These are phyloP conservation scores for Thelonectria rubi DNA, from an alignment of 2,329 filamentous ascomycete genomes.

Conservation along the genomic window DNA sequence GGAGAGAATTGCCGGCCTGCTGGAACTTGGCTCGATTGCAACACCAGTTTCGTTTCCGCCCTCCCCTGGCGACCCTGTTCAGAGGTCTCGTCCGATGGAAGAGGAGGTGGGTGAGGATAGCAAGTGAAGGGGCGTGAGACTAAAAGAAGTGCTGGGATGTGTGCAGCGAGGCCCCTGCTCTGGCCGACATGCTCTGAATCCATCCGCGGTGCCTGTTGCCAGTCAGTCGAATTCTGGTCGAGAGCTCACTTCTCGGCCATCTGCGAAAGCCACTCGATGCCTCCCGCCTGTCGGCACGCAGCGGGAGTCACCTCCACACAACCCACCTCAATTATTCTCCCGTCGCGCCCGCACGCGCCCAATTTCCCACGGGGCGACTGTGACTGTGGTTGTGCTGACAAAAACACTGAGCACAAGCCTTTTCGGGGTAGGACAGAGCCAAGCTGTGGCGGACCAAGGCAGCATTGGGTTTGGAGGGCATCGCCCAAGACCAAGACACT, in stretches of 20 bases:
- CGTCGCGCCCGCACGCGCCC: constrained; percentile 22
- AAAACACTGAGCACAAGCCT: constrained; percentile 30
- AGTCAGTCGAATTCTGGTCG: constrained; percentile 21
- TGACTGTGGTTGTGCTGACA: neutral
- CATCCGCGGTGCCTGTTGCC: constrained; percentile 26
- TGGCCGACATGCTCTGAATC: constrained; percentile 34
- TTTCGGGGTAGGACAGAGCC: constrained; percentile 21
- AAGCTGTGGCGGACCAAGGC: constrained; percentile 19
- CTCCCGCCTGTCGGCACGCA: constrained; percentile 12
- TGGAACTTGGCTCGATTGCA: constrained; percentile 24
- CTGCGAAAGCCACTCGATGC: constrained; percentile 28
- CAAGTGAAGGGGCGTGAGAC: constrained; percentile 34
- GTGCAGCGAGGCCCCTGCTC: constrained; percentile 29
- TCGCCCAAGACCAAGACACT: neutral
- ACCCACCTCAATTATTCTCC: neutral
- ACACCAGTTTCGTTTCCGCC: constrained; percentile 39
- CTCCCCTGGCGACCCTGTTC: constrained; percentile 35
- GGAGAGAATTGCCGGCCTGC: constrained; percentile 29
- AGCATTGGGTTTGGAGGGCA: constrained; percentile 23
- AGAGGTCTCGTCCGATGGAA: constrained; percentile 40
- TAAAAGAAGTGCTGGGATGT: constrained; percentile 30
- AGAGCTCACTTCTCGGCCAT: constrained; percentile 34
- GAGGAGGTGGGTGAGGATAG: constrained; percentile 32
- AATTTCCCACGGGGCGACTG: constrained; percentile 19
- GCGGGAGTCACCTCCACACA: constrained; percentile 3